Evolutionary conservation across 1,284 basidiomycete genomes (phyloP).

Genomic region (Tylopilus sp.): DNA sequence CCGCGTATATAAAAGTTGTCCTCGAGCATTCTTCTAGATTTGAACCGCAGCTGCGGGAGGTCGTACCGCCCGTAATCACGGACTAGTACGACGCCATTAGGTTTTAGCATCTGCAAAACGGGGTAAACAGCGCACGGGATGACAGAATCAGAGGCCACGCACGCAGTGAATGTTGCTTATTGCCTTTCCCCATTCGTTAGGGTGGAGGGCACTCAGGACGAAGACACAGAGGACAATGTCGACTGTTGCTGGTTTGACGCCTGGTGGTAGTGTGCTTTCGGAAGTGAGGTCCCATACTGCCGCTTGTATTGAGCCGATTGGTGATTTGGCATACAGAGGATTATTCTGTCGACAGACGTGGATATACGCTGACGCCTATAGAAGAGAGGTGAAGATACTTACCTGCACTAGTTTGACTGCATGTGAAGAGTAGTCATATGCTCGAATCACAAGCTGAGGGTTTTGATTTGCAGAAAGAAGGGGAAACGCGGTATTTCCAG

Average conservation of each 20-base stretch:
- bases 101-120: conserved; percentile 76
- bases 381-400: conserved; percentile 1
- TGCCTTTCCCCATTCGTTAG: conserved; percentile 86
- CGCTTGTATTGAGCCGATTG: conserved; percentile 70
- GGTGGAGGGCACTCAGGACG: conserved; percentile 92
- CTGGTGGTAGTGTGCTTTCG: conserved; percentile 55
- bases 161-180: conserved; percentile 82
- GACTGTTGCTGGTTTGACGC: conserved; percentile 61
- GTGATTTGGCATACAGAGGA: conserved; percentile 66
- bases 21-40: conserved; percentile 79
- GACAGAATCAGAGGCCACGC: conserved; percentile 12
- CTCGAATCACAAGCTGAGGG: conserved; percentile 65
- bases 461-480: conserved; percentile 82
- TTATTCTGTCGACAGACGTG: conserved; percentile 45
- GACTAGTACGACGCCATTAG: conserved; percentile 79
- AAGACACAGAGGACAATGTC: conserved; percentile 95
- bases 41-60: conserved; percentile 91
- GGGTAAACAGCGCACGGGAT: neutral
- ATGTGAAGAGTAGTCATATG: conserved; percentile 89
- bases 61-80: conserved; percentile 97
- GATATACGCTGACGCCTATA: neutral
- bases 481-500: conserved; percentile 94
- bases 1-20: conserved; percentile 95
- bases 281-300: conserved; percentile 92
- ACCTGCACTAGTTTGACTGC: conserved; percentile 92